A percentile compares a stretch with the other conserved stretches of the same genome.
These are phyloP conservation scores for Bruguiera sexangula DNA, from an alignment of 345 rosid species.

Conservation along the genomic window DNA sequence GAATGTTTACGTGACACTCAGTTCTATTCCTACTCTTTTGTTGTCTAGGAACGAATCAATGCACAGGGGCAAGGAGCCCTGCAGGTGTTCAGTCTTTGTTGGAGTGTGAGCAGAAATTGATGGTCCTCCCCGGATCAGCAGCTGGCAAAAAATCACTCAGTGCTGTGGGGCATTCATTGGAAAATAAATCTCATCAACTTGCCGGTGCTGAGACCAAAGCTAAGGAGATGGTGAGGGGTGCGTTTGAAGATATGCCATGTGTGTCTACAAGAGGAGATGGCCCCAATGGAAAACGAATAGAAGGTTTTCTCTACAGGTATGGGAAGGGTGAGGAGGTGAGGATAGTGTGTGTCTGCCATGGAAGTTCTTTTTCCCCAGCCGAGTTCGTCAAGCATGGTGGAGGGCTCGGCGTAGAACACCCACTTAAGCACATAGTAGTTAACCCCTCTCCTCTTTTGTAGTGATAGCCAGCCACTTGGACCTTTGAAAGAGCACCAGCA, in stretches of 20 bases:
- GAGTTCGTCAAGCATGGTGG: slow-evolving; percentile 34
- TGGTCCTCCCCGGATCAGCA: slow-evolving; percentile 3
- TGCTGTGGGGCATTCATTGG: background rate
- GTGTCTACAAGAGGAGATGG: slow-evolving; percentile 33
- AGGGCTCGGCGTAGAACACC: slow-evolving; percentile 21
- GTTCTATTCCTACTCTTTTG: background rate
- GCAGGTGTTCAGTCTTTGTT: slow-evolving; percentile 30
- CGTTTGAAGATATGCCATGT: slow-evolving; percentile 30
- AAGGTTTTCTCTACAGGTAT: slow-evolving; percentile 31
- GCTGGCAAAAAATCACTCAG: slow-evolving; percentile 7
- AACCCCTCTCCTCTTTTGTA: slow-evolving; percentile 36
- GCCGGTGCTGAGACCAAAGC: slow-evolving; percentile 10
- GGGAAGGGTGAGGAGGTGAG: slow-evolving; percentile 28
- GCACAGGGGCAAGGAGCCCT: slow-evolving; percentile 47
- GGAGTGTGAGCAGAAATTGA: slow-evolving; percentile 27
- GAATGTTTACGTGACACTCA: too few relatives aligned
- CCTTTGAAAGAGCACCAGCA: too few relatives aligned
- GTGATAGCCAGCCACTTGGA: background rate
- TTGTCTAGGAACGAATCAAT: slow-evolving; percentile 42
- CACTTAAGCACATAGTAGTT: slow-evolving; percentile 33
- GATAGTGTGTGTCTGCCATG: slow-evolving; percentile 35
- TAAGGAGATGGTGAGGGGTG: slow-evolving; percentile 21
- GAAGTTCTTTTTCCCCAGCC: slow-evolving; percentile 26
- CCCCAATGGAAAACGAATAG: slow-evolving; percentile 20
- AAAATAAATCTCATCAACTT: slow-evolving; percentile 3